Evolutionary conservation across 345 rosid species (phyloP).

Genomic region (Arabidopsis suecica): DNA sequence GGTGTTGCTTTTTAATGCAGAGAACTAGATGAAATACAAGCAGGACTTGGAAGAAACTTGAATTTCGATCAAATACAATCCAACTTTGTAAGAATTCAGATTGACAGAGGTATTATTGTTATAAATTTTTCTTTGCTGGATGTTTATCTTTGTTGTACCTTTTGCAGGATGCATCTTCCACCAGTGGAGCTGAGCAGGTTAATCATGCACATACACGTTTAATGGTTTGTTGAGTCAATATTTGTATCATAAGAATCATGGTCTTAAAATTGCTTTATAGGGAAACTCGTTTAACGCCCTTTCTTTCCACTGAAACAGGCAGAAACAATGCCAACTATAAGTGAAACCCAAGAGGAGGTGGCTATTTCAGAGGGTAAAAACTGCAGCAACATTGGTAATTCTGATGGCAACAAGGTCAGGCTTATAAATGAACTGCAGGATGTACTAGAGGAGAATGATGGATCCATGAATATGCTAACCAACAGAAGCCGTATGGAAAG

Average conservation of each 20-base stretch:
- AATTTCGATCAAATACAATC: constrained; percentile 49
- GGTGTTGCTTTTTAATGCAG: constrained; percentile 52
- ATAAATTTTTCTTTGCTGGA: constrained; percentile 25
- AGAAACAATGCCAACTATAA: constrained; percentile 52
- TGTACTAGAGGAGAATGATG: constrained; percentile 55
- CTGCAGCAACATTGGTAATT: constrained; percentile 40
- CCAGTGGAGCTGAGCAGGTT: constrained; percentile 51
- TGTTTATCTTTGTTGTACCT: constrained; percentile 35
- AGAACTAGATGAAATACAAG: constrained; percentile 70
- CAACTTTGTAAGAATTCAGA: constrained; percentile 58
- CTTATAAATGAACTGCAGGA: constrained; percentile 53
- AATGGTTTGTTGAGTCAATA: constrained; percentile 52
- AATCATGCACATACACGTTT: constrained; percentile 53
- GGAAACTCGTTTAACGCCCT: constrained; percentile 13
- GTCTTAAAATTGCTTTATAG: background rate
- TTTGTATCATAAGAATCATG: background rate
- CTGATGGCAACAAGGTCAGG: constrained; percentile 38
- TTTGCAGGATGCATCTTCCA: constrained; percentile 55
- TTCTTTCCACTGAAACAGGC: constrained; percentile 50
- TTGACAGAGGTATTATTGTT: constrained; percentile 35
- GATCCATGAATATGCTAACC: constrained; percentile 49
- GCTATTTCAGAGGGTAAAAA: constrained; percentile 40
- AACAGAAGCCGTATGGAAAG: constrained; percentile 48
- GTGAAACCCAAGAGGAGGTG: constrained; percentile 53
- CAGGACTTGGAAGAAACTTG: constrained; percentile 53